Evolutionary conservation across 2,329 filamentous ascomycete species (phyloP), one percentile per base, ranked within the genome.

Genomic region (Helminthosporium solani): DNA sequence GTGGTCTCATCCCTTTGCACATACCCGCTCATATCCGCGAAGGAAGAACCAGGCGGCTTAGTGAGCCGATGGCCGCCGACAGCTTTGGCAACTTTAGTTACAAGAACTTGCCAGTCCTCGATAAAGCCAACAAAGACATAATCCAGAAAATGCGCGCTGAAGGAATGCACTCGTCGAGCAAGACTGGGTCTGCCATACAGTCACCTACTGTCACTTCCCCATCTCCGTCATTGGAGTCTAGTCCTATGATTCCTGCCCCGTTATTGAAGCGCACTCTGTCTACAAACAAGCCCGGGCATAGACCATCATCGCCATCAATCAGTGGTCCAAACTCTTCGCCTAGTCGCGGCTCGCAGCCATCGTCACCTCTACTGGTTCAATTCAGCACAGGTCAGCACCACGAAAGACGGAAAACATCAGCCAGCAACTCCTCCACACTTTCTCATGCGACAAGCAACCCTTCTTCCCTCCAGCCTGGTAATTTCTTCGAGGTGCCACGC

Each of bases 61-160:
- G 92, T 68, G 94, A 99, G 70, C 94, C 94, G 1, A 84, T 92
- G 14, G 81, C 84, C 25, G 80, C 86, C 0, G 94, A 99, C 68
- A 95, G 99, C 66, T 99, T 99, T 75, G 94, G 94, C 25, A 90
- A 84, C 52, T 99, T 99, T 70, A 84, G 90, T 31, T 99, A 96
- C 78, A 99, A 99, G 74, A 99, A 99, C 60, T 75, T 99, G 39
- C 91, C 92, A 0, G 92, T 97, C 16, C 78, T 99, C 15, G 94
- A 97, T 62, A 97, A 96, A 70, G 94, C 94, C 44, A 99, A 99
- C 72, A 99, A 99, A 67, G 94, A 99, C 61, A 90, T 97, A 23
- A 96, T 99, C 25, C 91, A 97, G 61, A 97, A 97, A 68, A 77
- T 99, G 46, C 85, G 91, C 9, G 90, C 91, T 18, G 91, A 97